Evolutionary conservation across 1,284 basidiomycete genomes (phyloP).

Genomic region (Trichosporon coremiiforme): DNA sequence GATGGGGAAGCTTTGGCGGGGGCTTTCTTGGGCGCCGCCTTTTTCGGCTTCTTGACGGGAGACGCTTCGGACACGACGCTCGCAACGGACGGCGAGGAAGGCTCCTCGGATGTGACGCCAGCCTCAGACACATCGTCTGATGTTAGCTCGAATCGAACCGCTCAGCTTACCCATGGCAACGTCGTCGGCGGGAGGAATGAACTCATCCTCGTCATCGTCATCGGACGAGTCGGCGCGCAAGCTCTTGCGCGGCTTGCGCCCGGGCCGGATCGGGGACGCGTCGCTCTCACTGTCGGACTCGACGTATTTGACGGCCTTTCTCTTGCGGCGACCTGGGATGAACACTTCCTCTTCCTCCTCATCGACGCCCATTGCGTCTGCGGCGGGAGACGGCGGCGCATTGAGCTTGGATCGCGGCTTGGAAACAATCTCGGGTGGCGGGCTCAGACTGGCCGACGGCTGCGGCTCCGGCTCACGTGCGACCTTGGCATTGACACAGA

Average conservation of each 20-base stretch:
- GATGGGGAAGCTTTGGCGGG: conserved; percentile 10
- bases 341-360: conserved; percentile 37
- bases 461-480: conserved; percentile 2
- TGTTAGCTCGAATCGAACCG: not conserved
- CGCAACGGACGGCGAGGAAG: conserved; percentile 36
- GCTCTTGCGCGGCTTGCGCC: conserved; percentile 42
- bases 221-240: conserved; percentile 45
- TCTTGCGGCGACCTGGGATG: conserved; percentile 44
- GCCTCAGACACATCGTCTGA: conserved; percentile 48
- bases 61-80: conserved; percentile 43
- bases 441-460: conserved; percentile 35
- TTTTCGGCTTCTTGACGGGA: conserved; percentile 33
- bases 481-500: conserved; percentile 33
- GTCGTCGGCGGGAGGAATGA: conserved; percentile 50
- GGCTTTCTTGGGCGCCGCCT: conserved; percentile 34
- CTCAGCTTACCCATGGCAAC: conserved; percentile 43
- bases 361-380: conserved; percentile 34
- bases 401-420: conserved; percentile 30
- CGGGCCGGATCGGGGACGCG: not conserved
- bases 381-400: conserved; percentile 14
- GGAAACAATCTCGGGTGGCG: conserved; percentile 33
- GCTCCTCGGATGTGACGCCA: conserved; percentile 32
- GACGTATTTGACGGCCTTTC: conserved; percentile 52
- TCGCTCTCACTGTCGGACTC: conserved; percentile 44
- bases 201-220: conserved; percentile 46